Base-by-base conservation (phyloP, 345 rosid genomes). In the Eucalyptus viminalis region DNA sequence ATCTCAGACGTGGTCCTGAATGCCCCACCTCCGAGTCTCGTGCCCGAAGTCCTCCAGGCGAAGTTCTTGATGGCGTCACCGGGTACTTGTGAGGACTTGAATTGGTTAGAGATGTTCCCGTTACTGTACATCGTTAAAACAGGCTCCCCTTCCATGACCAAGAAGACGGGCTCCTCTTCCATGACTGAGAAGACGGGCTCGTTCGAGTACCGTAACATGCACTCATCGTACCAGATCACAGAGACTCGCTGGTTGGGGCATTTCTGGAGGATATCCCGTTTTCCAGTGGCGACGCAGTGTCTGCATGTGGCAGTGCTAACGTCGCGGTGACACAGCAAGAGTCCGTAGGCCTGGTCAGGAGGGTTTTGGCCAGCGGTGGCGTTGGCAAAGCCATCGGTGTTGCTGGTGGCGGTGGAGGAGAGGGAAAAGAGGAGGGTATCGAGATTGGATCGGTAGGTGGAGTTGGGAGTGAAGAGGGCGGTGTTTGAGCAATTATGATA, bases 71-170 rank as follows among this genome's bases (percentile, higher is more conserved):
- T 47, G 49, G 49, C 5, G 49, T 47, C 49, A 47, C 49, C 49
- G 49, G 1, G 49, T n/a, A n/a, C n/a, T n/a, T n/a, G n/a, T n/a
- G n/a, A n/a, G n/a, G n/a, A n/a, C n/a, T n/a, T n/a, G n/a, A n/a
- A n/a, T n/a, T n/a, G n/a, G n/a, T n/a, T n/a, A n/a, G 58, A 6
- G 58, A 19, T 4, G 0, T 0, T 19, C 58, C 22, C 1, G 22
- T 3, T 19, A 4, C 8, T 19, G 58, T 7, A 53, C 58, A 4
- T 3, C 21, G 22, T 19, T 4, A 47, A 47, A 47, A 11, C 49
- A 47, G 49, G 49, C 12, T 10, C 49, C 12, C 13, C 1, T 11
- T 47, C 49, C 11, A 0, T 9, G 49, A 47, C 49, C 13, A 3
- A 11, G 56, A 3, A 17, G 19, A 7, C 21, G 0, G 56, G 58